A percentile compares a stretch with the other conserved stretches of the same genome.
Evolutionary conservation across 306 rosid genomes (phyloP).

Genomic region (Casuarina equisetifolia): DNA sequence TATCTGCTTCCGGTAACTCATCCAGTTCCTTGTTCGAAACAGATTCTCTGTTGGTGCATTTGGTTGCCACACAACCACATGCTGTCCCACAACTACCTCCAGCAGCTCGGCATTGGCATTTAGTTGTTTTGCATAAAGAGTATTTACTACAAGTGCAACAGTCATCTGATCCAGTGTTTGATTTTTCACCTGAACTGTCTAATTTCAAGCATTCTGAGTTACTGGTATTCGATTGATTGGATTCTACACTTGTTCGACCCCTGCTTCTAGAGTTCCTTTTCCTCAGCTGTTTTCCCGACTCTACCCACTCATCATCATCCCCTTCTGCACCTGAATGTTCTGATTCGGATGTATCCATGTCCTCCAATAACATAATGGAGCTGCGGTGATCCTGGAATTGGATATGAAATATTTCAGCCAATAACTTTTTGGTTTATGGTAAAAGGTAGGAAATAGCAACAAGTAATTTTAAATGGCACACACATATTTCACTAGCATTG

Average conservation of each 20-base stretch:
- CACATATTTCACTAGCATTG: background rate
- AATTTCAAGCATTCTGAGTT: conserved; percentile 31
- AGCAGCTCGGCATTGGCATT: conserved; percentile 59
- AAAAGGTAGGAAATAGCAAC: background rate
- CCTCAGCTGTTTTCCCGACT: conserved; percentile 30
- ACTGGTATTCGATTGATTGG: conserved; percentile 14
- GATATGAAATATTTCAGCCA: background rate
- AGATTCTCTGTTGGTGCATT: conserved; percentile 59
- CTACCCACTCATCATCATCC: conserved; percentile 48
- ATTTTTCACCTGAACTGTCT: conserved; percentile 34
- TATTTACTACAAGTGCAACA: conserved; percentile 73
- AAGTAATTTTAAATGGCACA: background rate
- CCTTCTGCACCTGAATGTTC: conserved; percentile 45
- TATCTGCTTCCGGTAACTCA: conserved; percentile 23
- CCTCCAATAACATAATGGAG: conserved; percentile 58
- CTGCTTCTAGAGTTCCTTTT: conserved; percentile 43
- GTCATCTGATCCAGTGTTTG: conserved; percentile 14
- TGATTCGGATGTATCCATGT: conserved; percentile 79
- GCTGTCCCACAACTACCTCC: conserved; percentile 55
- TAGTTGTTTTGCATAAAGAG: conserved; percentile 73
- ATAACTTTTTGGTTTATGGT: background rate
- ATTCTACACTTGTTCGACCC: conserved; percentile 34
- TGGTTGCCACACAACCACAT: conserved; percentile 58
- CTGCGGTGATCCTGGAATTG: conserved; percentile 55
- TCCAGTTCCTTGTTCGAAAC: conserved; percentile 25